These are phyloP conservation scores for Talaromyces sp. DNA, from an alignment of 2,329 filamentous ascomycete species.

Conservation along the genomic window DNA sequence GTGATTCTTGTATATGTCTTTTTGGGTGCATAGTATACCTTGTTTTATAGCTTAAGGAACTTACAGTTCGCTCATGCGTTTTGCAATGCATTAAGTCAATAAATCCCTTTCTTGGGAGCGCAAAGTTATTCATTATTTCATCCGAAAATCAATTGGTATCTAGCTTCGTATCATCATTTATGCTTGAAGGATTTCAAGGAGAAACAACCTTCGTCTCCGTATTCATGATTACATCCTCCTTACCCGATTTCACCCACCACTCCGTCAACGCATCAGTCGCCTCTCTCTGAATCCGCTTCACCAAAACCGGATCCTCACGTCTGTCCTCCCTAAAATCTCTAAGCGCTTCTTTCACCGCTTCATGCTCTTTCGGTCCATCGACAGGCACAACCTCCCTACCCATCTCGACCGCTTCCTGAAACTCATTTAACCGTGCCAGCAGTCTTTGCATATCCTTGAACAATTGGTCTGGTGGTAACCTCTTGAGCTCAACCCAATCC, in stretches of 20 bases:
- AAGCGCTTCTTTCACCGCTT: constrained; percentile 1
- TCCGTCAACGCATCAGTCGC: not conserved
- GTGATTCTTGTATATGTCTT: constrained; percentile 4
- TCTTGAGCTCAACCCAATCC: constrained; percentile 25
- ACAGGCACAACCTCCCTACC: not conserved
- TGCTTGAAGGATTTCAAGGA: not conserved
- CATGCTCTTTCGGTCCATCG: not conserved
- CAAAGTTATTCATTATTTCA: not conserved
- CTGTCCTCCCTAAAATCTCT: not conserved
- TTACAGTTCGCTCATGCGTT: not conserved
- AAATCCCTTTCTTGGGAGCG: not conserved
- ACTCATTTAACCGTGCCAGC: constrained; percentile 20
- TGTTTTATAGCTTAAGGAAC: not conserved
- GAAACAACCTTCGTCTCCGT: not conserved
- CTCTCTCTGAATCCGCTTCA: constrained; percentile 6
- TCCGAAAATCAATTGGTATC: not conserved
- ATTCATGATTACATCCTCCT: not conserved
- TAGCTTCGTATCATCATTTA: not conserved
- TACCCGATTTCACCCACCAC: constrained; percentile 11
- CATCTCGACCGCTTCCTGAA: constrained; percentile 19
- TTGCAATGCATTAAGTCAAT: not conserved
- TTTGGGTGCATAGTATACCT: not conserved
- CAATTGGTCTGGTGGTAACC: constrained; percentile 23
- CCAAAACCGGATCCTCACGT: constrained; percentile 10
- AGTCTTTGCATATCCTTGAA: constrained; percentile 25